Base-by-base conservation (phyloP, 1,139 yeast genomes). In the Groenewaldozyma sp. region DNA sequence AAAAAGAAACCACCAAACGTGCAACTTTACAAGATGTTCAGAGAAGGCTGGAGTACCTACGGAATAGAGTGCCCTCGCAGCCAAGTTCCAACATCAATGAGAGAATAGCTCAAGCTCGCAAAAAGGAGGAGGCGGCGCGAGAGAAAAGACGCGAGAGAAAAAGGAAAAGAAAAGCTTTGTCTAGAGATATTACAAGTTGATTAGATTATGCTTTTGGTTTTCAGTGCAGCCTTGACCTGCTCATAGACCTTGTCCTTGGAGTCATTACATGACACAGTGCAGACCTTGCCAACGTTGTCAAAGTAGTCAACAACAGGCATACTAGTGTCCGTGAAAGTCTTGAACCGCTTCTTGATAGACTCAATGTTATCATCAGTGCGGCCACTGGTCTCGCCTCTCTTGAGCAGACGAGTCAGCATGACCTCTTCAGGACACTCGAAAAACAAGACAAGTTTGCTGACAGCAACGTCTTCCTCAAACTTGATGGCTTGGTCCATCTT, bases 401-500 rank as follows among this genome's bases (percentile, higher is more conserved):
- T 84, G 47, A 91, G 67, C 49, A 91, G 70, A 59, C 98, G 77
- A 49, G 74, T 65, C 50, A 87, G 71, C 97, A 91, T 88, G 41
- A 84, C 83, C 38, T 67, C 63, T 63, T 91, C 97, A 3, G 96
- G 94, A 62, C 98, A 91, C 52, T 88, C 95, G 58, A 91, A 91
- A 68, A 84, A 91, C 45, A 91, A 70, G 1, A 94, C 82, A 63
- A 87, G 77, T 34, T 82, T 70, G 38, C 91, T 76, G 5, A 55
- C 75, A 36, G 84, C 88, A 36, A 91, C 77, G 46, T 77, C 71
- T 41, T 82, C 75, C 64, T 91, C 98, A 60, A 91, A 91, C 26
- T 91, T 82, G 37, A 82, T 47, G 0, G 97, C 97, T 66, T 91
- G 98, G 64, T 91, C 98, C 96, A 91, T 88, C 61, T 88, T 86